phyloP scores from a whole-genome alignment of 257 asterid genomes.

The Fraxinus pennsylvanica region DNA sequence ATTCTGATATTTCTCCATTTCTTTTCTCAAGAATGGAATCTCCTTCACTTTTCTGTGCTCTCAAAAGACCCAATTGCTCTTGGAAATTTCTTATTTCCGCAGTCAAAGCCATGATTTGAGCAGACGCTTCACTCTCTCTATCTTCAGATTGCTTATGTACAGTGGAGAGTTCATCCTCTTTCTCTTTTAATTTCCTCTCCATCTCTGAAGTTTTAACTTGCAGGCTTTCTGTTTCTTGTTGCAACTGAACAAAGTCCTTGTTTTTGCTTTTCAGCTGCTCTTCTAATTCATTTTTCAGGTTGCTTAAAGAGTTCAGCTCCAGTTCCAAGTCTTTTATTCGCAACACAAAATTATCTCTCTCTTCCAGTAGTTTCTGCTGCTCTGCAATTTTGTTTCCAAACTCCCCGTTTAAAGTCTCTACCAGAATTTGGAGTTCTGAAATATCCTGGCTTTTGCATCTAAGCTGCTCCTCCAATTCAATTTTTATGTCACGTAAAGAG shows the following conservation, averaged over 20 bases:
- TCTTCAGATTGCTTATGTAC: conserved; percentile 32
- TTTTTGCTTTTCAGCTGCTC: background rate
- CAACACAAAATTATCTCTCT: conserved; percentile 21
- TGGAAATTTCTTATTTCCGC: conserved; percentile 2
- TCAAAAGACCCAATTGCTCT: background rate
- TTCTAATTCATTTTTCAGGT: background rate
- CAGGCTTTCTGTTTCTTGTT: background rate
- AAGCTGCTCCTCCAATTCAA: conserved; percentile 30
- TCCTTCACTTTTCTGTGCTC: background rate
- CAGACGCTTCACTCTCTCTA: conserved; percentile 21
- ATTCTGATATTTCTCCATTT: conserved; percentile 28
- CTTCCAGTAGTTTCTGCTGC: conserved; percentile 15
- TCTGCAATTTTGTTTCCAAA: background rate
- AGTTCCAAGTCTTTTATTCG: background rate
- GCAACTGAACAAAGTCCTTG: background rate
- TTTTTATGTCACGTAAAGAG: background rate
- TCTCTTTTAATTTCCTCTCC: background rate
- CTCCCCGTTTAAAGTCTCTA: background rate
- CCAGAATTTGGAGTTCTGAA: background rate
- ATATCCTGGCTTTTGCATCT: background rate
- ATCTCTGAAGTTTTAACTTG: background rate
- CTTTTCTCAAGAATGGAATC: background rate
- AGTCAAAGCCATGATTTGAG: background rate
- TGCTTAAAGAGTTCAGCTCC: background rate
- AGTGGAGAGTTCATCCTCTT: conserved; percentile 24